phyloP scores from a whole-genome alignment of 495 filamentous ascomycete species.

The Hypoxylon lienhwacheense region DNA sequence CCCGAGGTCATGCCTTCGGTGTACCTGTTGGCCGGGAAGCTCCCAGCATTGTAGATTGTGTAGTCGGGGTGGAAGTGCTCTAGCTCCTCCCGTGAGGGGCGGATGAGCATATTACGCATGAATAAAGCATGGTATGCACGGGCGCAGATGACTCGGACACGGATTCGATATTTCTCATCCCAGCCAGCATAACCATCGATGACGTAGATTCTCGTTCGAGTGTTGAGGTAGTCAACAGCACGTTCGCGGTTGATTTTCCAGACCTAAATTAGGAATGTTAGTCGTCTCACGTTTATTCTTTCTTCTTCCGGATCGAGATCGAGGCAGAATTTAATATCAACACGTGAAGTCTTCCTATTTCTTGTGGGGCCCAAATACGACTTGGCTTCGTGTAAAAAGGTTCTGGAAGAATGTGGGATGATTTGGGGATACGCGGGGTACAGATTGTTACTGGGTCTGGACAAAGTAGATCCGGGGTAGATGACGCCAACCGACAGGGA shows the following conservation, averaged over 20 bases:
- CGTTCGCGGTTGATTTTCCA: constrained; percentile 99
- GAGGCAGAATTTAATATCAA: constrained; percentile 26
- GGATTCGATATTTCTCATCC: constrained; percentile 98
- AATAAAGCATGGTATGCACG: constrained; percentile 99
- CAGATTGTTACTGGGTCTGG: constrained; percentile 33
- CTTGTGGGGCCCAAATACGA: constrained; percentile 22
- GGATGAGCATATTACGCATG: constrained; percentile 99
- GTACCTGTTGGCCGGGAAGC: constrained; percentile 97
- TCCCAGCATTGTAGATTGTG: constrained; percentile 98
- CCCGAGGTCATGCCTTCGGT: constrained; percentile 98
- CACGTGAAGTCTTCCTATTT: constrained; percentile 31
- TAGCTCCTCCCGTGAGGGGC: constrained; percentile 84
- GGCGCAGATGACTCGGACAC: constrained; percentile 95
- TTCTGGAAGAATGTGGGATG: no score
- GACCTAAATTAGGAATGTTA: constrained; percentile 61
- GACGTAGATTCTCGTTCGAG: constrained; percentile 97
- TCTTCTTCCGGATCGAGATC: constrained; percentile 25
- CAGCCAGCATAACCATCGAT: constrained; percentile 96
- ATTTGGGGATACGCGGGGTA: constrained; percentile 41
- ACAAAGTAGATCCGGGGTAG: constrained; percentile 17
- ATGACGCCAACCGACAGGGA: constrained; percentile 43
- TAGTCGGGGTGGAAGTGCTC: constrained; percentile 98
- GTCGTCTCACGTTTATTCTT: not conserved
- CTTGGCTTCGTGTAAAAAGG: constrained; percentile 29
- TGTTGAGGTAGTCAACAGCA: constrained; percentile 98